These are phyloP conservation scores for Thraustochytrium striatum DNA, from an alignment of 352 stramenopile genomes.

Conservation along the genomic window DNA sequence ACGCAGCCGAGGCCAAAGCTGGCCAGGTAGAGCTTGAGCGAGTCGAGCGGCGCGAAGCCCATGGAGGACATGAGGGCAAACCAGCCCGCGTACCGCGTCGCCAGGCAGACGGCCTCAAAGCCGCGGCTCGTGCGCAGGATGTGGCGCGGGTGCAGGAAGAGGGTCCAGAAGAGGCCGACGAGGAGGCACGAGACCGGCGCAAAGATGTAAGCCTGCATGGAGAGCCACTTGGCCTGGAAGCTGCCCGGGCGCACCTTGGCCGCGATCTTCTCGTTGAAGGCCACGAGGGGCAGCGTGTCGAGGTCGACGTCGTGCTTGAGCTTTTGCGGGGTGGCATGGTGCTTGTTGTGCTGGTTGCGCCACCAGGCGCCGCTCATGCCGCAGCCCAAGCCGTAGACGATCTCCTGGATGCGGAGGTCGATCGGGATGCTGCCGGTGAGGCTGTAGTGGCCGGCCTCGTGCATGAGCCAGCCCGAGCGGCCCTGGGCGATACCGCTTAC, in stretches of 20 bases:
- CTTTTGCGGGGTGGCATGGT: slow-evolving; percentile 93
- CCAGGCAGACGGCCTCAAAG: slow-evolving; percentile 4
- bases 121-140: slow-evolving; percentile 44
- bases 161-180: slow-evolving; percentile 50
- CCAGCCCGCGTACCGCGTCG: slow-evolving; percentile 33
- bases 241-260: neutral
- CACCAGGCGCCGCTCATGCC: slow-evolving; percentile 87
- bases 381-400: slow-evolving; percentile 52
- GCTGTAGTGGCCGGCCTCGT: slow-evolving; percentile 54
- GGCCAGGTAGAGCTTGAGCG: slow-evolving; percentile 45
- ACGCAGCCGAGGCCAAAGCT: slow-evolving; percentile 42
- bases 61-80: slow-evolving; percentile 15
- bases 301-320: slow-evolving; percentile 96
- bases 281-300: slow-evolving; percentile 96
- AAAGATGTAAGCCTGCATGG: slow-evolving; percentile 50
- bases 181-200: slow-evolving; percentile 50
- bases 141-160: slow-evolving; percentile 53
- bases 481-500: slow-evolving; percentile 45
- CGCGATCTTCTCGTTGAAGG: slow-evolving; percentile 89
- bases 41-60: slow-evolving; percentile 36
- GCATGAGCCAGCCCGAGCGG: slow-evolving; percentile 55
- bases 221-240: slow-evolving; percentile 38
- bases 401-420: slow-evolving; percentile 46
- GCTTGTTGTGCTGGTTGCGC: slow-evolving; percentile 92
- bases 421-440: slow-evolving; percentile 50